Evolutionary conservation across 169 alveolate genomes (phyloP), one percentile per base, ranked within the genome.

Genomic region (Amoebophrya sp.): DNA sequence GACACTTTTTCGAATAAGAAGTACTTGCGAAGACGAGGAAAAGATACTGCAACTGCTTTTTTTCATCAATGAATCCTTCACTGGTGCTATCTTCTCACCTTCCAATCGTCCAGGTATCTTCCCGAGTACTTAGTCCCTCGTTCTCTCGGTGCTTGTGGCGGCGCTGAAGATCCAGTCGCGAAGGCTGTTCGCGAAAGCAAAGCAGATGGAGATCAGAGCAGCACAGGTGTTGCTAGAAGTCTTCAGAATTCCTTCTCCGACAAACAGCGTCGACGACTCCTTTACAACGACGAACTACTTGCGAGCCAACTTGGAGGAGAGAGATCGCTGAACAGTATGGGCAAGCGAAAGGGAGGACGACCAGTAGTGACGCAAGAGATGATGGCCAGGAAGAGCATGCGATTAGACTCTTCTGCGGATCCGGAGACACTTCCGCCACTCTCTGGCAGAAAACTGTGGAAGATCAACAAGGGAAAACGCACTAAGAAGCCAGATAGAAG

Each of bases 121-220:
- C 92, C 92, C n/a, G 92, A 90, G 39, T 90, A 90, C 78, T 78
- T 90, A 29, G 92, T 90, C 10, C 92, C 92, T 41, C 34, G 47
- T 24, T 41, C 78, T 41, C 55, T 90, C 78, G 83, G 33, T 0
- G 23, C n/a, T 23, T 14, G 76, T 53, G 12, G 83, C 83, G 83
- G 33, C 2, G 33, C 3, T 6, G 36, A 65, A 36, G 83, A 65
- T 36, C 83, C 83, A 29, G 83, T 65, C 36, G 83, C 83, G 12
- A 26, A 65, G 83, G 83, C 83, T 1, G 83, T 65, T 1, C 2
- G 83, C 39, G 83, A 65, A 65, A 53, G 33, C 83, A 10, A 65
- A 26, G 36, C 18, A 36, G 33, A 65, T 36, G 83, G 83, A 65
- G 36, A 0, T 1, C 83, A 10, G 83, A 6, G 38, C 36, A 1